phyloP scores from a whole-genome alignment of 805 yeast genomes.

The Yamadazyma phyllophila region DNA sequence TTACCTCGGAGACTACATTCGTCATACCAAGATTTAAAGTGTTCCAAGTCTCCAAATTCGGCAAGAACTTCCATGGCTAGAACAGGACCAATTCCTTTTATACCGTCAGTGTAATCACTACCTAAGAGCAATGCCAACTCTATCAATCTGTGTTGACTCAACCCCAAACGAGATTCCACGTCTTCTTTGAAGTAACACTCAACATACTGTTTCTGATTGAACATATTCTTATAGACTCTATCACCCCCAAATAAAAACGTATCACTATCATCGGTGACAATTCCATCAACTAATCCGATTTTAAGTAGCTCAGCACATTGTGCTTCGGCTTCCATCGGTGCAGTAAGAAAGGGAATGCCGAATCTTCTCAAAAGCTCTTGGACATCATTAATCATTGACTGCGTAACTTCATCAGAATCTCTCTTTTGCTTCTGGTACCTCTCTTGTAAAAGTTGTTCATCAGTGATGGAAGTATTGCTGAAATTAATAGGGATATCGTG shows the following conservation, averaged over 20 bases:
- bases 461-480: constrained; percentile 36
- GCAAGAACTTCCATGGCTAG: constrained; percentile 86
- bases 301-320: constrained; percentile 82
- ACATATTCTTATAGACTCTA: constrained; percentile 84
- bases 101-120: constrained; percentile 92
- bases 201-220: constrained; percentile 87
- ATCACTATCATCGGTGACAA: constrained; percentile 96
- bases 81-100: constrained; percentile 93
- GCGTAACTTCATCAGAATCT: constrained; percentile 89
- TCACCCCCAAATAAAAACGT: constrained; percentile 91
- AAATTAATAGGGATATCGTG: constrained; percentile 15
- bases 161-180: constrained; percentile 61
- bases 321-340: constrained; percentile 99
- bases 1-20: constrained; percentile 39
- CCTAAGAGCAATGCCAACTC: constrained; percentile 84
- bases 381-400: constrained; percentile 82
- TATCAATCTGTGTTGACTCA: constrained; percentile 62
- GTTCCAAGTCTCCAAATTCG: constrained; percentile 57
- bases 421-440: constrained; percentile 67
- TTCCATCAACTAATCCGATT: constrained; percentile 85
- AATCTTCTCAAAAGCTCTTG: constrained; percentile 83
- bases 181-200: constrained; percentile 71
- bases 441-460: constrained; percentile 53
- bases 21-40: constrained; percentile 58
- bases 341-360: constrained; percentile 92